Conservation (phyloP, 2,329 filamentous ascomycete genomes). For the Ceratocystis harringtonii region DNA sequence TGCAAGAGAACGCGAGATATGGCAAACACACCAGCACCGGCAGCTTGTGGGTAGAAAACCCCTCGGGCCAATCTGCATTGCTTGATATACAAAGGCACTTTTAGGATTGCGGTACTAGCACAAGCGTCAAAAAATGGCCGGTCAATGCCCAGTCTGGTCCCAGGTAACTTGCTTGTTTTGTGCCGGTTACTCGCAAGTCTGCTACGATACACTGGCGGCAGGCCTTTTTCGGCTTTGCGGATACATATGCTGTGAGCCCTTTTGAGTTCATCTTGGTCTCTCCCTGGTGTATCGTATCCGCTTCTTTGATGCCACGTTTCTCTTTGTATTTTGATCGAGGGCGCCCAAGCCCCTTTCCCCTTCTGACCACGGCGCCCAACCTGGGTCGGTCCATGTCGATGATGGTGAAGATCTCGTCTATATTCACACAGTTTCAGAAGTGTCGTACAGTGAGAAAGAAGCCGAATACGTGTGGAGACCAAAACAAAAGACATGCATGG, state of each 20-base stretch:
- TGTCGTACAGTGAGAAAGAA: background rate
- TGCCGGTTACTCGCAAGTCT: background rate
- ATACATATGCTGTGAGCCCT: background rate
- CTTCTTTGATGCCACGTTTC: background rate
- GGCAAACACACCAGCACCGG: background rate
- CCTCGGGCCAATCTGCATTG: background rate
- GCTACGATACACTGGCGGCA: slow-evolving; percentile 2
- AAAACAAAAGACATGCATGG: slow-evolving; percentile 10
- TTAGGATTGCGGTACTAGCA: background rate
- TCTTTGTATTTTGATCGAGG: background rate
- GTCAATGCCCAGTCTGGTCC: background rate
- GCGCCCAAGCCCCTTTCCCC: background rate
- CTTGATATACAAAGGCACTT: background rate
- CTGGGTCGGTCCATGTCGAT: background rate
- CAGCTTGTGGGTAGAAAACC: background rate
- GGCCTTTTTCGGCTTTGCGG: background rate
- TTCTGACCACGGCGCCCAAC: background rate
- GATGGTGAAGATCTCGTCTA: background rate
- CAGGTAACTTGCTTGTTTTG: background rate
- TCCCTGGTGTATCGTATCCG: background rate
- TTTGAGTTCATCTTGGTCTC: background rate
- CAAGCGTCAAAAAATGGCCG: background rate
- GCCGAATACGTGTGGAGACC: background rate
- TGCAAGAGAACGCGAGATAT: background rate
- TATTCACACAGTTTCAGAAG: slow-evolving; percentile 2